Conservation (phyloP, 2,329 filamentous ascomycete genomes). For the Drechslerella coelobrocha region DNA sequence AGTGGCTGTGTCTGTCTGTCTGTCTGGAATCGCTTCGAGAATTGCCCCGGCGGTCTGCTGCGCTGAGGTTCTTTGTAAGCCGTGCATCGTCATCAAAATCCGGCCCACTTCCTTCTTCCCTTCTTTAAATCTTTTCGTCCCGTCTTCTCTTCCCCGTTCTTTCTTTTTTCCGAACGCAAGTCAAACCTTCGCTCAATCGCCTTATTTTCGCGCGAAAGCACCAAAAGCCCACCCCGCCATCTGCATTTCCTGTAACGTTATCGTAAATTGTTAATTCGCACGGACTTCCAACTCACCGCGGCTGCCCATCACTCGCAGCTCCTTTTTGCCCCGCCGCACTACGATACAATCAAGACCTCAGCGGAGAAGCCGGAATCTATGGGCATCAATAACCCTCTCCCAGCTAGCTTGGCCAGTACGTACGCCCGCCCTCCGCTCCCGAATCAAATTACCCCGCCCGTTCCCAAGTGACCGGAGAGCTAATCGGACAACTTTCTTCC, state of each 20-base stretch:
- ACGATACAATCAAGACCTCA: not conserved
- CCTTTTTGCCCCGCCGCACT: not conserved
- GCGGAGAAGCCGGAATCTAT: constrained; percentile 23
- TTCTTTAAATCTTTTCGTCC: too few relatives aligned
- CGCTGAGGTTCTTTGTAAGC: not conserved
- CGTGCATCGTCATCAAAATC: not conserved
- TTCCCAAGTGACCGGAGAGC: constrained; percentile 9
- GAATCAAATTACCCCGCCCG: constrained; percentile 20
- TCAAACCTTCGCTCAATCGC: not conserved
- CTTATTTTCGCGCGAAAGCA: too few relatives aligned
- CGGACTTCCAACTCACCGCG: too few relatives aligned
- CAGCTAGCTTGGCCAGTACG: constrained; percentile 64
- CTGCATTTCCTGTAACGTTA: not conserved
- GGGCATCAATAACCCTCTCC: constrained; percentile 65
- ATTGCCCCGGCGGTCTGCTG: not conserved
- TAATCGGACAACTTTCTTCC: constrained; percentile 56
- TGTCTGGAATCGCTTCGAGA: not conserved
- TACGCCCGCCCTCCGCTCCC: constrained; percentile 50
- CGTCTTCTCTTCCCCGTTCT: not conserved
- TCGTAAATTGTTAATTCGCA: not conserved
- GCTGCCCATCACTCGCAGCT: not conserved
- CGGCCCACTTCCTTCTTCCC: not conserved
- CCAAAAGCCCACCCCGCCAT: not conserved
- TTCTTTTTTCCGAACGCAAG: not conserved
- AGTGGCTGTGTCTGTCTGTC: not conserved